A percentile compares a stretch with the other conserved stretches of the same genome.
Conservation (phyloP, 2,329 filamentous ascomycete genomes). For the Thermoascus crustaceus region DNA sequence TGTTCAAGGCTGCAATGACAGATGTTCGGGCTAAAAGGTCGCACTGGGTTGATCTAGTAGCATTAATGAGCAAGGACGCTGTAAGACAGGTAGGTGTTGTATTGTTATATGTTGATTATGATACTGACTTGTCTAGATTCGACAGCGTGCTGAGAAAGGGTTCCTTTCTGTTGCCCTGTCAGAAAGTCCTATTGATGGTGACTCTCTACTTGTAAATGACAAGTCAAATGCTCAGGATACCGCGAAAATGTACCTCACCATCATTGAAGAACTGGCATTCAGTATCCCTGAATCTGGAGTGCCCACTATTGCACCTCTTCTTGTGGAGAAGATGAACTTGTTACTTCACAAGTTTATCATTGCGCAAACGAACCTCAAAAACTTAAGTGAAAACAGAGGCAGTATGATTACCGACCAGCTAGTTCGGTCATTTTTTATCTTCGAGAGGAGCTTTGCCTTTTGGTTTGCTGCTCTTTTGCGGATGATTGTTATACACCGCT, state of each 20-base stretch:
- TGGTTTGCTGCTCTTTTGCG: slow-evolving; percentile 36
- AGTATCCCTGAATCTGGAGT: slow-evolving; percentile 29
- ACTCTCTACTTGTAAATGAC: slow-evolving; percentile 6
- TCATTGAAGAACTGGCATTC: slow-evolving; percentile 31
- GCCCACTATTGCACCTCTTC: slow-evolving; percentile 21
- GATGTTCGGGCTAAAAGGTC: slow-evolving; percentile 25
- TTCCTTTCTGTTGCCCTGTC: slow-evolving; percentile 30
- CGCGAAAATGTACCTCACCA: slow-evolving; percentile 29
- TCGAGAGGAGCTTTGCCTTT: slow-evolving; percentile 27
- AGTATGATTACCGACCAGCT: slow-evolving; percentile 8
- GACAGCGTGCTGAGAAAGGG: slow-evolving; percentile 33
- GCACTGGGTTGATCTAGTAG: slow-evolving; percentile 33
- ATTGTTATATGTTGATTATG: slow-evolving; percentile 7
- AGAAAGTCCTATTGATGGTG: slow-evolving; percentile 14
- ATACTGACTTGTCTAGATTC: slow-evolving; percentile 22
- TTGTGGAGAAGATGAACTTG: slow-evolving; percentile 34
- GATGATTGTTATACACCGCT: slow-evolving; percentile 33
- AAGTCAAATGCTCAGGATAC: slow-evolving; percentile 19
- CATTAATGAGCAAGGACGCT: slow-evolving; percentile 29
- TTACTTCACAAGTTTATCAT: slow-evolving; percentile 30
- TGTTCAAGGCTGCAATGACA: slow-evolving; percentile 32
- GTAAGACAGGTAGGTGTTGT: slow-evolving; percentile 23
- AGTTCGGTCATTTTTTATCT: slow-evolving; percentile 13
- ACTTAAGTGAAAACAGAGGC: slow-evolving; percentile 12
- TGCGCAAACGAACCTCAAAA: slow-evolving; percentile 19